Percentiles rank a stretch among this genome's conserved stretches.
Conservation (phyloP, 2,329 filamentous ascomycete genomes). For the Aspergillus jensenii region DNA sequence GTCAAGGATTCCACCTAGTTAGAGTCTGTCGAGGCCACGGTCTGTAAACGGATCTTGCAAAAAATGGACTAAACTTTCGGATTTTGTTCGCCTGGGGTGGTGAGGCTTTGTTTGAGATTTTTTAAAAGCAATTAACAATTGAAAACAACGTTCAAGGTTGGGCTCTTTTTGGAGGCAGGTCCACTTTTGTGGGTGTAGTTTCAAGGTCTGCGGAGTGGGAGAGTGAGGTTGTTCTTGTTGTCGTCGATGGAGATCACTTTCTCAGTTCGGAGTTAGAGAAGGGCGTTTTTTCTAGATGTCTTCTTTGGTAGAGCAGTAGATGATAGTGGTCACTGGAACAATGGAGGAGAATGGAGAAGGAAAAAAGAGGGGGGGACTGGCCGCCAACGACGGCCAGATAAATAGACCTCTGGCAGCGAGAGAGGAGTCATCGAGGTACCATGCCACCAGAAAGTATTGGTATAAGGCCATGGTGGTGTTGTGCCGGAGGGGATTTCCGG, state of each 20-base stretch:
- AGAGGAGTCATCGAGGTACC: neutral
- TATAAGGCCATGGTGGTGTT: neutral
- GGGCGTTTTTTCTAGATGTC: neutral
- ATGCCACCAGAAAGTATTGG: too few relatives aligned
- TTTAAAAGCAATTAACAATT: neutral
- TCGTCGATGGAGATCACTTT: neutral
- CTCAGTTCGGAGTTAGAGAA: neutral
- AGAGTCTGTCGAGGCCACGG: neutral
- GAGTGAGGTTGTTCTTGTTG: neutral
- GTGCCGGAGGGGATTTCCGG: too few relatives aligned
- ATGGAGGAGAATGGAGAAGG: neutral
- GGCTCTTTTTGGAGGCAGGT: neutral
- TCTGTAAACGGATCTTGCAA: neutral
- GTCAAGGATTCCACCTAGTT: neutral
- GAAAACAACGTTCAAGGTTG: neutral
- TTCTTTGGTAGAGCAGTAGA: neutral
- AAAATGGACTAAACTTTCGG: neutral
- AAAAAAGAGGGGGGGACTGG: neutral
- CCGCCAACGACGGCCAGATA: neutral
- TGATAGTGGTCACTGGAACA: neutral
- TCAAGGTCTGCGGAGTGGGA: neutral
- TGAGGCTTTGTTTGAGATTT: neutral
- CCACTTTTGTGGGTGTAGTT: neutral
- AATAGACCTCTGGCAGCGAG: neutral
- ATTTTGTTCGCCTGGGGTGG: neutral